Conservation (phyloP, 805 yeast species). For the Wickerhamiella siamensis region DNA sequence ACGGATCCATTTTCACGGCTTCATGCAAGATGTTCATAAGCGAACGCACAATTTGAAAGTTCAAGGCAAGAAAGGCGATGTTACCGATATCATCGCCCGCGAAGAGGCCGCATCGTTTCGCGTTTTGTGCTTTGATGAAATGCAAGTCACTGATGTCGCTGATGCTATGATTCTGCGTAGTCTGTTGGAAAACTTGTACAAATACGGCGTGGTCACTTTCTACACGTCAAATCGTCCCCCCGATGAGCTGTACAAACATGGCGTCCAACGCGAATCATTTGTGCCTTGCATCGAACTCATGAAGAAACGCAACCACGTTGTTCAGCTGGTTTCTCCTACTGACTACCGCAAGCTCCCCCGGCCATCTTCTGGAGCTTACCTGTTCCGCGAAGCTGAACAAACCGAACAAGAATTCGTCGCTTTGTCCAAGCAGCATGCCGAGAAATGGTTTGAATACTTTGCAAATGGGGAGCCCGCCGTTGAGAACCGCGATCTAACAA, state of each 20-base stretch:
- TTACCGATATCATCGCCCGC: slow-evolving; percentile 62
- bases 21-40: slow-evolving; percentile 88
- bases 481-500: slow-evolving; percentile 28
- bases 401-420: not conserved
- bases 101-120: slow-evolving; percentile 67
- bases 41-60: slow-evolving; percentile 61
- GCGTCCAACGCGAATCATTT: slow-evolving; percentile 83
- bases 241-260: slow-evolving; percentile 82
- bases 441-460: slow-evolving; percentile 69
- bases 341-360: slow-evolving; percentile 84
- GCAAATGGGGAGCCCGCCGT: slow-evolving; percentile 35
- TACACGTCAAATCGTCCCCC: slow-evolving; percentile 95
- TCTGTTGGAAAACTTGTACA: slow-evolving; percentile 41
- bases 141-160: slow-evolving; percentile 96
- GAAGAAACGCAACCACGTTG: slow-evolving; percentile 59
- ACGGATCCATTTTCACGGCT: slow-evolving; percentile 88
- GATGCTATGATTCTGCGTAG: slow-evolving; percentile 93
- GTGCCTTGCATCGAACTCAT: slow-evolving; percentile 81
- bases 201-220: slow-evolving; percentile 74
- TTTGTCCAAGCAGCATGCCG: slow-evolving; percentile 46
- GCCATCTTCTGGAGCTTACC: slow-evolving; percentile 69
- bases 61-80: slow-evolving; percentile 58
- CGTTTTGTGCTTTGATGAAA: slow-evolving; percentile 87
- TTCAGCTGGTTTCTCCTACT: slow-evolving; percentile 75
- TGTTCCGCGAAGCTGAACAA: slow-evolving; percentile 31